Evolutionary conservation across 1,284 basidiomycete genomes (phyloP).

Genomic region (Pholiota adiposa): DNA sequence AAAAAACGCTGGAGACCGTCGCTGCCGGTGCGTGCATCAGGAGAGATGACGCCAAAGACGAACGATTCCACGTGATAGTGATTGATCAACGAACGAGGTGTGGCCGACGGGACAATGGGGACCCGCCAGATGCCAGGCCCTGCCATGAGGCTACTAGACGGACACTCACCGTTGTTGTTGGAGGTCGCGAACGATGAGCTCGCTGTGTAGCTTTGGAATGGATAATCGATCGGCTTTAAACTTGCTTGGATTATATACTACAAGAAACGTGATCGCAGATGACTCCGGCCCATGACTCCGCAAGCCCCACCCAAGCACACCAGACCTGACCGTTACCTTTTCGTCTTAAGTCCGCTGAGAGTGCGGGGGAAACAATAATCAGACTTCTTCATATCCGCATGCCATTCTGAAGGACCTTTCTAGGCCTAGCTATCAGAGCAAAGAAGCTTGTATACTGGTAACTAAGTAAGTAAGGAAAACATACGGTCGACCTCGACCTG

Average conservation of each 20-base stretch:
- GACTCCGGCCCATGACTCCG: constrained; percentile 4
- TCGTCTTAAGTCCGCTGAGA: constrained; percentile 9
- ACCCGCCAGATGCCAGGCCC: neutral
- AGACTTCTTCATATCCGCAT: neutral
- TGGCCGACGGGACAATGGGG: neutral
- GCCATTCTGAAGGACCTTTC: neutral
- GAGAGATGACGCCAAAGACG: neutral
- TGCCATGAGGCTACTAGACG: neutral
- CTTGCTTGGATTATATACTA: neutral
- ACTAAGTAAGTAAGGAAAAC: constrained; percentile 11
- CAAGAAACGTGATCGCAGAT: constrained; percentile 9
- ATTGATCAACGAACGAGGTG: neutral
- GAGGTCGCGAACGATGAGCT: neutral
- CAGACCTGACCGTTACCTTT: neutral
- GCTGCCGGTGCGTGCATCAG: neutral
- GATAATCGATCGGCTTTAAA: constrained; percentile 8
- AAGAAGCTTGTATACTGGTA: constrained; percentile 3
- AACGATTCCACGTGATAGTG: constrained; percentile 23
- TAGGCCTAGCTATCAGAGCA: neutral
- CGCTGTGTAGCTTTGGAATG: neutral
- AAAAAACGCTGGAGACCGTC: neutral
- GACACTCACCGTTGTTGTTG: constrained; percentile 2
- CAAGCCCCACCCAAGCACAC: neutral
- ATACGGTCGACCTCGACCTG: constrained; percentile 23
- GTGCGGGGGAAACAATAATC: neutral